A percentile compares a stretch with the other conserved stretches of the same genome.
Conservation (phyloP, 202 grass and related monocot species). For the Saccharum hybrid region DNA sequence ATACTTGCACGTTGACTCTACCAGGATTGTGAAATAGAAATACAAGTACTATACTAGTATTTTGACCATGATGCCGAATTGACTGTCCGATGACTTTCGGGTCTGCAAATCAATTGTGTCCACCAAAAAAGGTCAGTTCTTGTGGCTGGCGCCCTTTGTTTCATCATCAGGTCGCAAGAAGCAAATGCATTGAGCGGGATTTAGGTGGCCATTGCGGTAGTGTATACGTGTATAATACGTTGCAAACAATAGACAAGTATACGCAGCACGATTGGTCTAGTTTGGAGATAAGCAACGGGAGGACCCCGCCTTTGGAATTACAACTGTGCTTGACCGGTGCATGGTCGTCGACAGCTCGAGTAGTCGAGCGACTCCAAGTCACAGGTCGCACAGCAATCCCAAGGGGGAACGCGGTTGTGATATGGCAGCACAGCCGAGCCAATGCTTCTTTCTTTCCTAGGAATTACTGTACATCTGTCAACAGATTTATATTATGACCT, state of each 20-base stretch:
- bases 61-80: slow-evolving; percentile 11
- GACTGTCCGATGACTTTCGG: not conserved
- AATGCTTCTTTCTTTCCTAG: no score
- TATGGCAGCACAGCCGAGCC: not conserved
- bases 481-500: no score
- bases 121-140: not conserved
- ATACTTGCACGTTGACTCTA: slow-evolving; percentile 18
- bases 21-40: slow-evolving; percentile 28
- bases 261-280: not conserved
- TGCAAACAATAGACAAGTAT: no score
- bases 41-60: not conserved
- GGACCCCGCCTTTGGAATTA: not conserved
- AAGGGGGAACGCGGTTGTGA: not conserved
- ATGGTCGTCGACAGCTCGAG: not conserved
- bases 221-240: not conserved
- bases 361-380: not conserved
- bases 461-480: no score
- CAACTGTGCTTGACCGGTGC: not conserved
- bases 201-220: not conserved
- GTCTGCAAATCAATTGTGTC: not conserved
- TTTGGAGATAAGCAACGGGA: not conserved
- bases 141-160: not conserved
- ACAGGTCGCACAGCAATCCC: not conserved
- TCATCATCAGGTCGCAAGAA: no score
- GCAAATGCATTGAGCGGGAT: not conserved